These are phyloP conservation scores for Phialocephala sp. DNA, from an alignment of 2,329 filamentous ascomycete genomes.

Conservation along the genomic window DNA sequence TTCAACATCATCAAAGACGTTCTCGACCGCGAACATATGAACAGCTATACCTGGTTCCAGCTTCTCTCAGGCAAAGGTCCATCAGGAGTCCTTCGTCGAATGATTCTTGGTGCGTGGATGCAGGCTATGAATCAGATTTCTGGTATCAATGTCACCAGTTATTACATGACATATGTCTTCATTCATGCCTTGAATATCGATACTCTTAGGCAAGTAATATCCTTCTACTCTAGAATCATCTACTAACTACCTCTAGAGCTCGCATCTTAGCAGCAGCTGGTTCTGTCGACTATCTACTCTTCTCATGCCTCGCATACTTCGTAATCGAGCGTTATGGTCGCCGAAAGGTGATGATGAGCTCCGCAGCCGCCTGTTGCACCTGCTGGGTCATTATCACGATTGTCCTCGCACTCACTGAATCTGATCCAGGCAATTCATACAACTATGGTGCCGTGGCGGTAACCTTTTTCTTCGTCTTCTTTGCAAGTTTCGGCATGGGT, in stretches of 20 bases:
- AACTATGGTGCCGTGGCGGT: slow-evolving; percentile 55
- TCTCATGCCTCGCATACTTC: slow-evolving; percentile 44
- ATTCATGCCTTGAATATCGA: slow-evolving; percentile 47
- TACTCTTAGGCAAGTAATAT: slow-evolving; percentile 36
- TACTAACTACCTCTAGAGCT: slow-evolving; percentile 35
- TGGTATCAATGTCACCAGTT: slow-evolving; percentile 47
- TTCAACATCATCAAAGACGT: slow-evolving; percentile 50
- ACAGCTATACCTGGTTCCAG: slow-evolving; percentile 47
- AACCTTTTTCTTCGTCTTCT: slow-evolving; percentile 55
- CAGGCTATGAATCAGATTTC: slow-evolving; percentile 57
- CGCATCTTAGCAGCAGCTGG: slow-evolving; percentile 53
- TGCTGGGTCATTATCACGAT: slow-evolving; percentile 51
- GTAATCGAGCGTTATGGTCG: slow-evolving; percentile 48
- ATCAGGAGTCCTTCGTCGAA: slow-evolving; percentile 50
- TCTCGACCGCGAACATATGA: slow-evolving; percentile 46
- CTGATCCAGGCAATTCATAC: slow-evolving; percentile 42
- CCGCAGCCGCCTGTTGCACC: slow-evolving; percentile 50
- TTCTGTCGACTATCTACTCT: slow-evolving; percentile 53
- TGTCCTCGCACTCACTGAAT: slow-evolving; percentile 38
- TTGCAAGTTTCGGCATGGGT: slow-evolving; percentile 57
- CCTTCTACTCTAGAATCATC: neutral
- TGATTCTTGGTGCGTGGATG: slow-evolving; percentile 54
- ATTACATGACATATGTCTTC: slow-evolving; percentile 48
- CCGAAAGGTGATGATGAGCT: slow-evolving; percentile 49
- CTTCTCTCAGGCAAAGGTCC: slow-evolving; percentile 51